These are phyloP conservation scores for Populus nigra DNA, from an alignment of 345 rosid species.

Conservation along the genomic window DNA sequence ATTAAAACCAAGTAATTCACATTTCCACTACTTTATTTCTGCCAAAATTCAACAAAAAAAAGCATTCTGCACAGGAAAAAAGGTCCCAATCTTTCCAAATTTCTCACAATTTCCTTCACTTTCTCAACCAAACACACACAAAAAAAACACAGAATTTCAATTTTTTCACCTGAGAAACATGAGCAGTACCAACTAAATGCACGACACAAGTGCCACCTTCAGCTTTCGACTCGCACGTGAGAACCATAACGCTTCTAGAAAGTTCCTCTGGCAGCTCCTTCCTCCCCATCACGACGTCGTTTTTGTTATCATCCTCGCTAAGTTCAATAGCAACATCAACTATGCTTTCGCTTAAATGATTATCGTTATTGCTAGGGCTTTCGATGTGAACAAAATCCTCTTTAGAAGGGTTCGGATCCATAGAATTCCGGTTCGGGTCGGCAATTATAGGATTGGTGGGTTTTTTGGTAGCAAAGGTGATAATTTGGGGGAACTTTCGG, in stretches of 20 bases:
- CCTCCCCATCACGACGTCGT: background rate
- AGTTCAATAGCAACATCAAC: constrained; percentile 55
- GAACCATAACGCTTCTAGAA: constrained; percentile 54
- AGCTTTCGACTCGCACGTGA: constrained; percentile 71
- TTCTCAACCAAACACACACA: background rate
- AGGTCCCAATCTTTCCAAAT: background rate
- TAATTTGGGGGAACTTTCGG: background rate
- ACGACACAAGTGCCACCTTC: constrained; percentile 81
- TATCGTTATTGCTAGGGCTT: constrained; percentile 45
- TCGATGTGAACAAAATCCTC: constrained; percentile 86
- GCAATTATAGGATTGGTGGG: background rate
- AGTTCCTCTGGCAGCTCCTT: constrained; percentile 67
- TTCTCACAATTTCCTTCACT: background rate
- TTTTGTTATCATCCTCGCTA: constrained; percentile 16
- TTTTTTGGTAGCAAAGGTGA: constrained; percentile 12
- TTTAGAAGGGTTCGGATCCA: constrained; percentile 41
- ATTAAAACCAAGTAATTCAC: background rate
- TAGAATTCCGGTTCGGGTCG: constrained; percentile 16
- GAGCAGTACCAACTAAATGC: constrained; percentile 84
- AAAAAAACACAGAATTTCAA: background rate
- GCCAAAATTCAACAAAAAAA: background rate
- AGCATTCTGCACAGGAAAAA: background rate
- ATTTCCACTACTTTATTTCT: background rate
- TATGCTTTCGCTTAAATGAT: constrained; percentile 65
- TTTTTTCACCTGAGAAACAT: constrained; percentile 76